These are phyloP conservation scores for Hibiscus trionum DNA, from an alignment of 345 rosid species.

Conservation along the genomic window DNA sequence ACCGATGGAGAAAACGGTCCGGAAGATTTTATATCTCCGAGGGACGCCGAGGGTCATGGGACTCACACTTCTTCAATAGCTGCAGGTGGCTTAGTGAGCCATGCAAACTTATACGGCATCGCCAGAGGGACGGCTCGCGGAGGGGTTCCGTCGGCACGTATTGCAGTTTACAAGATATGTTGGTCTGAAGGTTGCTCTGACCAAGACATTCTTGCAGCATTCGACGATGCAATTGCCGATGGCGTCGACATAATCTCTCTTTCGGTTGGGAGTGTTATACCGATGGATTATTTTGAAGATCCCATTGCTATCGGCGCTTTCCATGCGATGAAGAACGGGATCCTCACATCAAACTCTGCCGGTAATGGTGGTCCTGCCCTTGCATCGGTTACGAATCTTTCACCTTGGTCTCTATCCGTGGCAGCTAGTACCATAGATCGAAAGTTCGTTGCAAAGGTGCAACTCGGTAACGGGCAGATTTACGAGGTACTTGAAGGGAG, in stretches of 20 bases:
- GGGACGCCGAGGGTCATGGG: slow-evolving; percentile 35
- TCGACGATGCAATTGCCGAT: slow-evolving; percentile 38
- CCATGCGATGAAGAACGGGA: slow-evolving; percentile 68
- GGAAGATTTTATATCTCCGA: slow-evolving; percentile 14
- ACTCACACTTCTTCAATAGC: slow-evolving; percentile 27
- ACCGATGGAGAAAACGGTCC: neutral
- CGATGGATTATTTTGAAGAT: slow-evolving; percentile 13
- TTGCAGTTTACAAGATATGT: slow-evolving; percentile 31
- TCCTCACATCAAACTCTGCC: slow-evolving; percentile 59
- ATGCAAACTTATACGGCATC: slow-evolving; percentile 21
- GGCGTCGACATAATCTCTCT: slow-evolving; percentile 24
- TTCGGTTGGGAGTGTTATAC: neutral
- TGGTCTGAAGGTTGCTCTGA: slow-evolving; percentile 20
- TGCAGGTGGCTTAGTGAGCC: slow-evolving; percentile 8
- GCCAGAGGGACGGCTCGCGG: slow-evolving; percentile 25
- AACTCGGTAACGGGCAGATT: slow-evolving; percentile 13
- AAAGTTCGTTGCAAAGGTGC: slow-evolving; percentile 41
- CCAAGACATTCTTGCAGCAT: slow-evolving; percentile 27
- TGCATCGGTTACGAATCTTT: slow-evolving; percentile 45
- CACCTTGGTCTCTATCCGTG: slow-evolving; percentile 80
- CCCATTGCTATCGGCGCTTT: slow-evolving; percentile 70
- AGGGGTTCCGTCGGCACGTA: slow-evolving; percentile 28
- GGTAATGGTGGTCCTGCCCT: slow-evolving; percentile 59
- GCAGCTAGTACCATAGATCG: slow-evolving; percentile 63
- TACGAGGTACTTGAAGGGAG: neutral